Evolutionary conservation across 495 filamentous ascomycete genomes (phyloP).

Genomic region (Amniculicola lignicola): DNA sequence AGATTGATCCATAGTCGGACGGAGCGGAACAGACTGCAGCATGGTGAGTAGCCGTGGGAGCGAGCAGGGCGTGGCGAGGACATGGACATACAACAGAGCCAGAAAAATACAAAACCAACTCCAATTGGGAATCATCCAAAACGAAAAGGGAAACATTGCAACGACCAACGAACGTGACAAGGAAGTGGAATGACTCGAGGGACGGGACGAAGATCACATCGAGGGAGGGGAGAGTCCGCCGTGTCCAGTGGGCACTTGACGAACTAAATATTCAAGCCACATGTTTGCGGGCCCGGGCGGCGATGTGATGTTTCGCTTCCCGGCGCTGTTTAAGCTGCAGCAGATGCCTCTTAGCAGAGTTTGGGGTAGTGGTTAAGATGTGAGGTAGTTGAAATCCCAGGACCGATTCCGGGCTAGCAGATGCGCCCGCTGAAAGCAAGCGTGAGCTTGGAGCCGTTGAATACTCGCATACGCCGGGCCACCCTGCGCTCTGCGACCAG

Average conservation of each 20-base stretch:
- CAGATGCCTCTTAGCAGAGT: slow-evolving; percentile 34
- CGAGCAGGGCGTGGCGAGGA: background rate
- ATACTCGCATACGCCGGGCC: slow-evolving; percentile 26
- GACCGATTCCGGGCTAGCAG: slow-evolving; percentile 28
- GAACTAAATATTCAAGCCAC: slow-evolving; percentile 39
- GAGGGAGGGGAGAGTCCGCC: slow-evolving; percentile 25
- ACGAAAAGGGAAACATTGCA: slow-evolving; percentile 32
- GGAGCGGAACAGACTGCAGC: slow-evolving; percentile 46
- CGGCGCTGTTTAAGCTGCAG: slow-evolving; percentile 31
- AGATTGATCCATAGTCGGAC: slow-evolving; percentile 64
- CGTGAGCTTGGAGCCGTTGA: slow-evolving; percentile 32
- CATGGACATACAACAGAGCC: slow-evolving; percentile 23
- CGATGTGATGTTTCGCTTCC: slow-evolving; percentile 30
- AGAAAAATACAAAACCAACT: slow-evolving; percentile 32
- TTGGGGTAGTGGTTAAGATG: slow-evolving; percentile 34
- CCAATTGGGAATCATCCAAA: slow-evolving; percentile 29
- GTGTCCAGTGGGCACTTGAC: slow-evolving; percentile 27
- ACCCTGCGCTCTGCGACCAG: slow-evolving; percentile 20
- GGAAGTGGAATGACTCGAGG: slow-evolving; percentile 25
- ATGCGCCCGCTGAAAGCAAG: slow-evolving; percentile 18
- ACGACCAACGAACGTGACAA: slow-evolving; percentile 31
- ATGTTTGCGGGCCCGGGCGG: slow-evolving; percentile 27
- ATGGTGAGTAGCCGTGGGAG: slow-evolving; percentile 10
- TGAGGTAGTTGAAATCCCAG: slow-evolving; percentile 31
- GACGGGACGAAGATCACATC: slow-evolving; percentile 37